A percentile compares a stretch with the other conserved stretches of the same genome.
Evolutionary conservation across 176 grass and related monocot genomes (phyloP).

Genomic region (Eremochloa ophiuroides): DNA sequence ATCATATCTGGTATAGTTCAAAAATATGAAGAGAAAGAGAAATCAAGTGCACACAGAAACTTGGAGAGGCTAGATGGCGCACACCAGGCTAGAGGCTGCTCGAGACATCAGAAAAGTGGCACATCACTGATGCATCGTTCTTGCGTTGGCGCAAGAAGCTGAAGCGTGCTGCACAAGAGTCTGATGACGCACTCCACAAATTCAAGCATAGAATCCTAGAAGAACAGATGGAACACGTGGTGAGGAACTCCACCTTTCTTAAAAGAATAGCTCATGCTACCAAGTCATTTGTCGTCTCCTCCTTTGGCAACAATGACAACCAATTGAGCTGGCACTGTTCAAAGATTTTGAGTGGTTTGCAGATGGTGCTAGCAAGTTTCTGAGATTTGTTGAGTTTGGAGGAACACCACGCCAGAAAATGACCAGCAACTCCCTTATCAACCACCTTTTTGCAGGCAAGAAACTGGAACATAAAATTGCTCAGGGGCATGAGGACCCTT

Average conservation of each 20-base stretch:
- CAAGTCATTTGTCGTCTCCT: no score
- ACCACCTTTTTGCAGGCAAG: background rate
- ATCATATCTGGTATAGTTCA: background rate
- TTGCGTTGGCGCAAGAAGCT: background rate
- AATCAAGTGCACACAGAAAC: background rate
- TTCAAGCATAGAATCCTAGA: background rate
- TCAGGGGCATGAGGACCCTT: no score
- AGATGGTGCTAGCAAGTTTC: background rate
- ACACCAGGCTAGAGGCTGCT: background rate
- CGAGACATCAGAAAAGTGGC: background rate
- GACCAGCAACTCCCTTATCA: background rate
- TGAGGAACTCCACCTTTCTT: background rate
- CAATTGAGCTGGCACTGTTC: background rate
- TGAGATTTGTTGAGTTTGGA: background rate
- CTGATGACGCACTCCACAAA: background rate
- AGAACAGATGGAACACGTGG: background rate
- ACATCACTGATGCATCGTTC: background rate
- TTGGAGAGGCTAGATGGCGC: conserved; percentile 22
- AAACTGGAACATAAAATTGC: background rate
- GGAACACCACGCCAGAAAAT: background rate
- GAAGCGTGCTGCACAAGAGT: background rate
- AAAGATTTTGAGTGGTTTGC: conserved; percentile 5
- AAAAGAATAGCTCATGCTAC: background rate
- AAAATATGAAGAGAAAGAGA: no score
- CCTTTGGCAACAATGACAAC: no score